Evolutionary conservation across 352 stramenopile species (phyloP), one percentile per base, ranked within the genome.

Genomic region (Globisporangium parvum): DNA sequence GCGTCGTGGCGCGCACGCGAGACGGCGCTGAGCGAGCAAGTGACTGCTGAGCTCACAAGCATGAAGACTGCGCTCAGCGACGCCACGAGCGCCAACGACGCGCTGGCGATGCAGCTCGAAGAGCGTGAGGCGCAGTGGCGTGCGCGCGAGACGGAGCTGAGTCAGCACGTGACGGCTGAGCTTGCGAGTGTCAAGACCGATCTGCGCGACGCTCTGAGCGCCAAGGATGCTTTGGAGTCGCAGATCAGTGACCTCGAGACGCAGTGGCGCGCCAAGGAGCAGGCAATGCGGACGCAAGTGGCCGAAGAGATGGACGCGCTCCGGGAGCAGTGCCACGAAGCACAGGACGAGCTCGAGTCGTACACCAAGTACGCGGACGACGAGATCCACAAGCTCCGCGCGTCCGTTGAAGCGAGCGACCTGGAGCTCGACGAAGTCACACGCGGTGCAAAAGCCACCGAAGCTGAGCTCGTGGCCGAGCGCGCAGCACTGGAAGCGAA

Each of bases 281-380:
- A 72, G 31, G 66, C 80, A 11, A 55, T 80, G 3, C 47, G 51
- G 37, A 18, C 57, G n/a, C 69, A 76, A 24, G 48, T 46, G 2
- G 17, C 47, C 2, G 52, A 60, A 23, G 71, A 87, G 53, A 55
- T 82, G 51, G 55, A 77, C 15, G 73, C 48, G 10, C 40, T 86
- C 26, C 66, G 67, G 17, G 69, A 77, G 42, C 66, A 86, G 49
- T 70, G 67, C 47, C 63, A 69, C 15, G 68, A 77, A 35, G 69
- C 67, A 0, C 74, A 86, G 46, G 58, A 72, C 46, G 73, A 86
- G 46, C 65, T 89, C 6, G 70, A 83, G 17, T 51, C 60, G 41
- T 78, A 71, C 51, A 69, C 85, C 53, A 73, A 75, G 41, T 80
- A 70, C 37, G 79, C 70, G 6, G 69, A 84, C 21, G 63, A 59